Evolutionary conservation across 2,329 filamentous ascomycete species (phyloP).

Genomic region (Fusarium xyrophilum): DNA sequence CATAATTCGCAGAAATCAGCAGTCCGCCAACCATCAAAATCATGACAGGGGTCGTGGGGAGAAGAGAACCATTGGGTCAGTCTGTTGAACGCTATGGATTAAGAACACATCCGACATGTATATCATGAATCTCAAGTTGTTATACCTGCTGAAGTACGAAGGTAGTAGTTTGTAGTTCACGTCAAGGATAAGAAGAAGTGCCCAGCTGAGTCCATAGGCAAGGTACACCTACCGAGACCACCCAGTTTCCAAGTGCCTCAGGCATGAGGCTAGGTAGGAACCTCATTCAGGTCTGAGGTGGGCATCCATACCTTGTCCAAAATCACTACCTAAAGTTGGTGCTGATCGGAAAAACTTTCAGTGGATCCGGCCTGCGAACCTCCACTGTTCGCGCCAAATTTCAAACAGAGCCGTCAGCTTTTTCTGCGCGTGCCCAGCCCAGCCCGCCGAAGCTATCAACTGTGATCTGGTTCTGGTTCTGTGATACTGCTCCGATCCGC

Average conservation of each 20-base stretch:
- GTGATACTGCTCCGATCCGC: constrained; percentile 33
- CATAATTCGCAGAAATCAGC: constrained; percentile 39
- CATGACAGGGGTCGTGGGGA: constrained; percentile 26
- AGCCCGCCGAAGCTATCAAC: constrained; percentile 43
- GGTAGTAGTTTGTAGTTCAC: not conserved
- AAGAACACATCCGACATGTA: not conserved
- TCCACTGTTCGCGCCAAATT: constrained; percentile 42
- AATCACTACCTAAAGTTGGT: constrained; percentile 9
- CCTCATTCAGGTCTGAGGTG: not conserved
- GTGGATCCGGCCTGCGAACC: constrained; percentile 33
- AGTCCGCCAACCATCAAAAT: constrained; percentile 27
- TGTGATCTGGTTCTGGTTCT: constrained; percentile 14
- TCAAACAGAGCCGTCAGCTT: constrained; percentile 43
- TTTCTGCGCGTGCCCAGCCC: constrained; percentile 44
- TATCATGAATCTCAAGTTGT: not conserved
- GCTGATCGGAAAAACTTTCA: constrained; percentile 43
- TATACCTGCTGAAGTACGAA: not conserved
- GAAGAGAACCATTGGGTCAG: not conserved
- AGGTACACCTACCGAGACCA: not conserved
- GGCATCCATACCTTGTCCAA: not conserved
- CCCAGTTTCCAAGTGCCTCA: constrained; percentile 14
- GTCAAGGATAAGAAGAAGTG: not conserved
- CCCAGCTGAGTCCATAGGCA: not conserved
- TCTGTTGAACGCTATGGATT: not conserved
- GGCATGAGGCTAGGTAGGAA: not conserved